These are phyloP conservation scores for Pestalotiopsis sp. DNA, from an alignment of 2,329 filamentous ascomycete genomes.

Conservation along the genomic window DNA sequence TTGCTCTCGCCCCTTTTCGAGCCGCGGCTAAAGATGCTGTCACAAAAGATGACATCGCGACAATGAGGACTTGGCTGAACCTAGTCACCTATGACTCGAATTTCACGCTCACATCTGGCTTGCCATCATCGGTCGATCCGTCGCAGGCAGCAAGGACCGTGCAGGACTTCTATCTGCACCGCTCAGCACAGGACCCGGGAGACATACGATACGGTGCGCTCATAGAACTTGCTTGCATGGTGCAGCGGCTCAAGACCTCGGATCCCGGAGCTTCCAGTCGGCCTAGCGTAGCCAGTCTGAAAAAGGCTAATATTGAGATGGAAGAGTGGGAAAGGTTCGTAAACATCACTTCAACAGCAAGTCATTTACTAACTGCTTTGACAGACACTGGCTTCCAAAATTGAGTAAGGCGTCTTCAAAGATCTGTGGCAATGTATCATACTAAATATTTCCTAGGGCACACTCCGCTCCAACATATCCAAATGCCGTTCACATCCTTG, in stretches of 20 bases:
- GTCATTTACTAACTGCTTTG: neutral
- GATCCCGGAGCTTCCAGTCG: neutral
- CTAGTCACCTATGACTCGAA: slow-evolving; percentile 4
- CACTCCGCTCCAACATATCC: neutral
- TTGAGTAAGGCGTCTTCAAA: neutral
- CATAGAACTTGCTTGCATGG: slow-evolving; percentile 5
- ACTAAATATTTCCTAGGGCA: neutral
- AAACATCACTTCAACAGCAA: neutral
- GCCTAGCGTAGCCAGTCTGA: slow-evolving; percentile 1
- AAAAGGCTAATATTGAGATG: slow-evolving; percentile 9
- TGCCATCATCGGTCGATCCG: slow-evolving; percentile 1
- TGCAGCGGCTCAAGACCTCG: slow-evolving; percentile 1
- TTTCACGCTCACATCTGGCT: slow-evolving; percentile 2
- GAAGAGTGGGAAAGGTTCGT: slow-evolving; percentile 8
- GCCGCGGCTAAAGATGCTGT: neutral
- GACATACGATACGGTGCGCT: slow-evolving; percentile 3
- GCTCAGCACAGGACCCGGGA: neutral
- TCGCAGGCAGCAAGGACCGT: neutral
- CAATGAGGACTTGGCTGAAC: slow-evolving; percentile 9
- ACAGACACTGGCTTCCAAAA: slow-evolving; percentile 1
- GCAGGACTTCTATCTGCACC: neutral
- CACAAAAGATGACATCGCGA: neutral
- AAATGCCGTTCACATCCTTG: slow-evolving; percentile 13
- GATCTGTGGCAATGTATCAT: neutral
- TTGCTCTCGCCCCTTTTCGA: slow-evolving; percentile 2